Base-by-base conservation (phyloP, 139 green algal genomes). In the Desmodesmus armatus region DNA sequence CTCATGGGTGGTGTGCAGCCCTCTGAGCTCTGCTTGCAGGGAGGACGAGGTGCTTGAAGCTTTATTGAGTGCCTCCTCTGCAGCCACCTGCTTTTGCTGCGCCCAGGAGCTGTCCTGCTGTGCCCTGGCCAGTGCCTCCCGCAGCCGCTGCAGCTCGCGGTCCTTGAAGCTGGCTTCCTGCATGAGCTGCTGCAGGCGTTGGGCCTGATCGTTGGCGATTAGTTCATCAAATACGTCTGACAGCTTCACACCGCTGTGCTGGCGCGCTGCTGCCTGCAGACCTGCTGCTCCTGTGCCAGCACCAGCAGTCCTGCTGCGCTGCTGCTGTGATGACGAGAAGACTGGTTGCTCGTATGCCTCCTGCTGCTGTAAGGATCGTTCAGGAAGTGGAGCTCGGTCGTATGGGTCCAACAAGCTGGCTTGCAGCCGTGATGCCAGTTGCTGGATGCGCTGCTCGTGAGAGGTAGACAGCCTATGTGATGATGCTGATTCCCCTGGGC, bases 141-240 rank as follows among this genome's bases (percentile, higher is more conserved):
- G 35, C 5, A 60, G 39, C 25, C 62, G 65, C 19, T 69, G 39
- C 31, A 80, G 29, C 69, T 86, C 80, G 3, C 53, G 40, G 17
- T 86, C 80, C 5, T 69, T 49, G 31, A 73, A 73, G 1, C 69
- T 66, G 17, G 51, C 80, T 27, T 80, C 80, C 33, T 80, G 33
- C 0, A 29, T 65, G 6, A 86, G 67, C n/a, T 78, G 66, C 13
- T 63, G 49, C 70, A 86, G 80, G 7, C 80, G 40, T 51, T 51
- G 41, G 23, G 80, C 80, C 51, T 80, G 80, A 33, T 86, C 80
- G 21, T 69, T 80, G 11, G 69, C 69, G 25, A 86, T 37, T 27
- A 86, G 69, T 69, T 86, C 80, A 31, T 86, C 80, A 74, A 86
- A 86, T 21, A 80, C 47, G 3, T 80, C 80, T 77, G 80, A 39